Conservation (phyloP, 2,329 filamentous ascomycete genomes). For the Colletotrichum acutatum region DNA sequence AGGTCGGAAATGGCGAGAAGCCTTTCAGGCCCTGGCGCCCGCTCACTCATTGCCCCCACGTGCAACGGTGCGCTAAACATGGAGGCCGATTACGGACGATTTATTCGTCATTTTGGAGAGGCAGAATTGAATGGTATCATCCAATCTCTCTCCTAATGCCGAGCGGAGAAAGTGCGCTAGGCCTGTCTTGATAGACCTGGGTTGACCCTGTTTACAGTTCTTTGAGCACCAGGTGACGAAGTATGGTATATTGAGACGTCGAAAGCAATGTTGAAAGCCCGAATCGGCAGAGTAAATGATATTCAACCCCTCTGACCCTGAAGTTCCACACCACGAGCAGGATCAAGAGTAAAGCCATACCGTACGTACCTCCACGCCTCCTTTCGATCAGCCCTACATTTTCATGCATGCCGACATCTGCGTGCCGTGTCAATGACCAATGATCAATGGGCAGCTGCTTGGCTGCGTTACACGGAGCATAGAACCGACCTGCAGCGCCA, state of each 20-base stretch:
- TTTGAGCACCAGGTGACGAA: neutral
- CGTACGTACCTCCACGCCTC: neutral
- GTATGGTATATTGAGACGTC: neutral
- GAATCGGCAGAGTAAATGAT: neutral
- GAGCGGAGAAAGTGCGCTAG: conserved; percentile 15
- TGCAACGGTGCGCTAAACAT: neutral
- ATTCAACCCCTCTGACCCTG: neutral
- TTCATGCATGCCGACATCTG: neutral
- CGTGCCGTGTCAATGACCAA: neutral
- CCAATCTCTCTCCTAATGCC: conserved; percentile 19
- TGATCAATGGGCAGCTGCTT: neutral
- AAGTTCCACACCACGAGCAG: neutral
- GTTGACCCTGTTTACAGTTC: neutral
- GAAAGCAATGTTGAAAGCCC: neutral
- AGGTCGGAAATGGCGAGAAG: conserved; percentile 25
- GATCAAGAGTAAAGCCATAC: neutral
- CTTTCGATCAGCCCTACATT: neutral
- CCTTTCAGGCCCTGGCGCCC: neutral
- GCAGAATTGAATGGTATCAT: neutral
- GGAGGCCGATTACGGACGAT: neutral
- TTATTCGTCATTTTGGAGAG: neutral
- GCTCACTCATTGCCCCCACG: neutral
- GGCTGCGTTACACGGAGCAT: neutral
- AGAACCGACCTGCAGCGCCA: neutral
- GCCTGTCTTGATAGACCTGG: conserved; percentile 2